Evolutionary conservation across 2,329 filamentous ascomycete species (phyloP).

Genomic region (Colletotrichum scovillei): DNA sequence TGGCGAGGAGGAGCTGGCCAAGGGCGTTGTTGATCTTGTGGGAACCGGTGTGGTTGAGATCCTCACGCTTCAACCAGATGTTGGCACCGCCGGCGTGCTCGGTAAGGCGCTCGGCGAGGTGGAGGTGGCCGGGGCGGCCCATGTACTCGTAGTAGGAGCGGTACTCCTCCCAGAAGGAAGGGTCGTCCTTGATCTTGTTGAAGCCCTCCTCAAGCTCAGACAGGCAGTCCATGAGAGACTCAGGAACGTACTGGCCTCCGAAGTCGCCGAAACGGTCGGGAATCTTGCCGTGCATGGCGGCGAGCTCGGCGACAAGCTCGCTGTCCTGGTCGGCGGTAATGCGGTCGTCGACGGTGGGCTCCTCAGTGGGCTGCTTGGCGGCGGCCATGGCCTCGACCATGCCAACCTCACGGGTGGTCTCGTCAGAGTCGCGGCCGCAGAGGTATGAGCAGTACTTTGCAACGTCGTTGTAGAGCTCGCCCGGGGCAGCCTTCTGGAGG

Average conservation of each 20-base stretch:
- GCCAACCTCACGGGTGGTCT: conserved; percentile 72
- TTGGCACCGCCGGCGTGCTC: conserved; percentile 91
- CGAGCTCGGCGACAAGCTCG: conserved; percentile 83
- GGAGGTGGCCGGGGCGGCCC: conserved; percentile 91
- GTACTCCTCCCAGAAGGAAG: conserved; percentile 97
- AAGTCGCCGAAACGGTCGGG: conserved; percentile 94
- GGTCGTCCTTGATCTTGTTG: conserved; percentile 86
- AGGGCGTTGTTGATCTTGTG: conserved; percentile 99
- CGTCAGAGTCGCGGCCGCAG: conserved; percentile 57
- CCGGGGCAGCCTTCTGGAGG: conserved; percentile 74
- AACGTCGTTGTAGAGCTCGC: conserved; percentile 77
- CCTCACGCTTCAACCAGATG: conserved; percentile 98
- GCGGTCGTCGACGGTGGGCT: conserved; percentile 74
- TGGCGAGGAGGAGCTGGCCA: conserved; percentile 89
- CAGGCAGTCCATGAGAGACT: conserved; percentile 97
- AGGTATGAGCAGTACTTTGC: conserved; percentile 87
- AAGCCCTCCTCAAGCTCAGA: conserved; percentile 92
- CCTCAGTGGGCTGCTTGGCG: conserved; percentile 67
- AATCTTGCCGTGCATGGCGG: conserved; percentile 82
- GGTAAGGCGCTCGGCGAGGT: conserved; percentile 88
- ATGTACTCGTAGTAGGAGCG: conserved; percentile 97
- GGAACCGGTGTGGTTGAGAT: conserved; percentile 96
- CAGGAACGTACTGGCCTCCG: conserved; percentile 96
- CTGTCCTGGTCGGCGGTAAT: conserved; percentile 66
- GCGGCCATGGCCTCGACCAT: conserved; percentile 75